phyloP scores from a whole-genome alignment of 768 basidiomycete species.

The Russula vinacea region DNA sequence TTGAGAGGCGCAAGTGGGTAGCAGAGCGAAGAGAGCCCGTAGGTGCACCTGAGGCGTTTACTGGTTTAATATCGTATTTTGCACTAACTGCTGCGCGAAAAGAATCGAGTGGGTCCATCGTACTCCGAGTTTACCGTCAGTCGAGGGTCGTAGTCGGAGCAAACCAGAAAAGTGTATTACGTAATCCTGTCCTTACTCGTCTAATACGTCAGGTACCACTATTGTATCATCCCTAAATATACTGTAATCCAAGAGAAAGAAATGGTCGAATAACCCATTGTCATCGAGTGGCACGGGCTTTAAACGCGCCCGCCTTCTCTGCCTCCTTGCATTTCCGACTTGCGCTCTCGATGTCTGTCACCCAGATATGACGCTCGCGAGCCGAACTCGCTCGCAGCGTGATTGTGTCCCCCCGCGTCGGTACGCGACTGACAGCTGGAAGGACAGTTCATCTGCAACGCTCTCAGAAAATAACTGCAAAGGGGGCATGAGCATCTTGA shows the following conservation, averaged over 20 bases:
- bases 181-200: neutral
- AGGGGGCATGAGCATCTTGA: neutral
- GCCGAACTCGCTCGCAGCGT: conserved; percentile 53
- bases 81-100: conserved; percentile 25
- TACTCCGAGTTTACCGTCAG: neutral
- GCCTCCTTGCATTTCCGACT: conserved; percentile 36
- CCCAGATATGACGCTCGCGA: conserved; percentile 58
- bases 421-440: conserved; percentile 65
- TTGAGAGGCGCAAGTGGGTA: conserved; percentile 60
- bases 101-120: conserved; percentile 26
- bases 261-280: neutral
- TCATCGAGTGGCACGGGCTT: neutral
- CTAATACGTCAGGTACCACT: no score
- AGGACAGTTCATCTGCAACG: conserved; percentile 57
- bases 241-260: neutral
- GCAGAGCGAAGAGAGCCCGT: conserved; percentile 52
- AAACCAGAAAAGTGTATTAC: neutral
- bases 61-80: conserved; percentile 19
- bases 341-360: conserved; percentile 45
- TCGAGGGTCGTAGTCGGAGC: neutral
- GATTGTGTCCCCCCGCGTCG: conserved; percentile 74
- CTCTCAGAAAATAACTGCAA: neutral
- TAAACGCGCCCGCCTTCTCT: conserved; percentile 5
- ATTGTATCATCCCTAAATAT: neutral
- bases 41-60: conserved; percentile 35